Conservation (phyloP, 169 alveolate species). For the Plasmodium coatneyi region DNA sequence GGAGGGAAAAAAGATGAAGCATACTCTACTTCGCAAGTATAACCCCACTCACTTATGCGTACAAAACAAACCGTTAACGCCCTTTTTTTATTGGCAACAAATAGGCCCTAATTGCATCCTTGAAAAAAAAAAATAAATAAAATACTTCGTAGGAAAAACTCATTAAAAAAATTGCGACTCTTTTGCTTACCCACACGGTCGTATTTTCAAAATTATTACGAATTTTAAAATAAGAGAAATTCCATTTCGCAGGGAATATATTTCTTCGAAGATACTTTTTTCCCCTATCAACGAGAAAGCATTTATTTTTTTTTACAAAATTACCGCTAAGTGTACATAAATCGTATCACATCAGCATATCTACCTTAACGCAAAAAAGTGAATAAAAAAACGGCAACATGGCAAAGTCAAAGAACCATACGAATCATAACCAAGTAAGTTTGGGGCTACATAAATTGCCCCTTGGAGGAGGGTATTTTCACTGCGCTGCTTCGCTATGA, state of each 20-base stretch:
- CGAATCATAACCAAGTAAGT: conserved; percentile 89
- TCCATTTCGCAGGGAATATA: neutral
- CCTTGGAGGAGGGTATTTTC: neutral
- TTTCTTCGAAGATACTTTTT: neutral
- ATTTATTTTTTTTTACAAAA: neutral
- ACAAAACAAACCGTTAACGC: neutral
- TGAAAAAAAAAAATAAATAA: neutral
- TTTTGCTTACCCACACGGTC: neutral
- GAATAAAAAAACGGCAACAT: conserved; percentile 31
- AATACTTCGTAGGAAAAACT: neutral
- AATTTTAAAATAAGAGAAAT: neutral
- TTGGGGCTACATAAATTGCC: neutral
- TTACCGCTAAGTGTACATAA: neutral
- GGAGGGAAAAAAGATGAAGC: neutral
- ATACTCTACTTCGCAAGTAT: neutral
- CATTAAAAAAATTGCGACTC: neutral
- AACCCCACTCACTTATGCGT: neutral
- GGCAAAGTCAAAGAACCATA: conserved; percentile 91
- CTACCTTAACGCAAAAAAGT: neutral
- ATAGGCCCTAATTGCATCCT: neutral
- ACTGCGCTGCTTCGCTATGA: neutral
- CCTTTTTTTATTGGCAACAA: neutral
- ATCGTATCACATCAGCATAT: neutral
- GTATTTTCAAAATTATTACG: neutral
- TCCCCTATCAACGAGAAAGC: neutral